phyloP scores from a whole-genome alignment of 2,329 filamentous ascomycete species.

The Colletotrichum tabaci region DNA sequence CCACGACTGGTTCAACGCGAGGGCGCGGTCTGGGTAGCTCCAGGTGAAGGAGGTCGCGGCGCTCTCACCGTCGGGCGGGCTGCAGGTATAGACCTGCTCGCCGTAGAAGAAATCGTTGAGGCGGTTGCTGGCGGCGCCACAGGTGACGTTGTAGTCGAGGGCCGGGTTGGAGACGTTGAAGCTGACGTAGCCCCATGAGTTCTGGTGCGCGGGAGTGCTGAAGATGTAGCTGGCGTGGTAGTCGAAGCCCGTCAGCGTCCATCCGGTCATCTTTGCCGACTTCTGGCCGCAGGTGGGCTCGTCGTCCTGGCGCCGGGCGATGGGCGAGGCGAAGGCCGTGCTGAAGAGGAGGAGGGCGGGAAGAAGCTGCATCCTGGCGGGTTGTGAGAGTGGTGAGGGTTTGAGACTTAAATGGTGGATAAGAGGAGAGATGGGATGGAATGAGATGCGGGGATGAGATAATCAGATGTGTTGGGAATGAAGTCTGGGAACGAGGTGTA shows the following conservation, averaged over 20 bases:
- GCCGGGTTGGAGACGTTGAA: conserved; percentile 67
- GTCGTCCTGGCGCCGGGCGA: conserved; percentile 18
- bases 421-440: background rate
- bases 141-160: conserved; percentile 54
- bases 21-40: conserved; percentile 51
- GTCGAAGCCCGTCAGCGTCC: conserved; percentile 61
- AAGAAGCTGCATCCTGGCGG: conserved; percentile 23
- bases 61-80: conserved; percentile 48
- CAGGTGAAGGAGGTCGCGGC: conserved; percentile 60
- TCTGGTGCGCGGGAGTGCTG: conserved; percentile 67
- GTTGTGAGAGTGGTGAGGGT: background rate
- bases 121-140: conserved; percentile 58
- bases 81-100: conserved; percentile 60
- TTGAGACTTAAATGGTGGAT: background rate
- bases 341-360: conserved; percentile 32
- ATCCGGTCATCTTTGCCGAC: conserved; percentile 48
- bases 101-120: conserved; percentile 67
- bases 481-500: background rate
- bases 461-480: background rate
- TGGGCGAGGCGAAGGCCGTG: conserved; percentile 33
- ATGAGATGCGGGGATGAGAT: too few species aligned
- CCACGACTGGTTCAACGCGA: conserved; percentile 66
- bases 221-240: conserved; percentile 66
- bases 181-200: conserved; percentile 61
- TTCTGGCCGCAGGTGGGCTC: conserved; percentile 26